Evolutionary conservation across 2,329 filamentous ascomycete species (phyloP), one percentile per base, ranked within the genome.

Genomic region (Dendrostoma leiphaemia): DNA sequence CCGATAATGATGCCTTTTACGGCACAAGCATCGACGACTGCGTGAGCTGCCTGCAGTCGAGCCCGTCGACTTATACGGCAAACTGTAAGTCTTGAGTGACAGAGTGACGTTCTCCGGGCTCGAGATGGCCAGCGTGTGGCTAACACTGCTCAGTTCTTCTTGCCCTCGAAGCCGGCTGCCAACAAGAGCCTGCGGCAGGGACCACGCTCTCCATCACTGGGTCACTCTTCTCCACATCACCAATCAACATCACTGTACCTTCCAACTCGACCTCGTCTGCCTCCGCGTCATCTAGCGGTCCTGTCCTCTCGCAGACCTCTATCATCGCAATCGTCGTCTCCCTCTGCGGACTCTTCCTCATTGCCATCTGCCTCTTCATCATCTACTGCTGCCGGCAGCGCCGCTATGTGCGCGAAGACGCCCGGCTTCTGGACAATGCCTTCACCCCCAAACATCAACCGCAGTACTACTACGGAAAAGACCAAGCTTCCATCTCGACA

Each of bases 301-400:
- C 38, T 2, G 49, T 23, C 8, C 72, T 82, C 63, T 72, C 75
- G 0, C 72, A 73, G 0, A 75, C 76, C 2, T 75, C 76, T n/a
- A 78, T 82, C 15, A 76, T 77, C 0, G 81, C 80, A 17, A 83
- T 84, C 43, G 72, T 71, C 0, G 64, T 82, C 0, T 80, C 76
- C 12, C 74, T 71, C 6, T 69, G 69, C 0, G 65, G 79, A 0
- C 62, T 75, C 2, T 63, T 82, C 3, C 31, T 78, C 6, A 70
- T 75, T 1, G 72, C 70, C 2, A 59, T 67, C 1, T 71, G 64
- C 2, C 68, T 84, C 1, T 75, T 83, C 48, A 60, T 71, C 48
- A 57, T 81, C 1, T 76, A 83, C 65, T 78, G 75, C 60, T 72
- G 75, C 7, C 71, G 69, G 19, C 73, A 79, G 58, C 69, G 70